Conservation (phyloP, 768 basidiomycete species). For the Kwoniella dendrophila region DNA sequence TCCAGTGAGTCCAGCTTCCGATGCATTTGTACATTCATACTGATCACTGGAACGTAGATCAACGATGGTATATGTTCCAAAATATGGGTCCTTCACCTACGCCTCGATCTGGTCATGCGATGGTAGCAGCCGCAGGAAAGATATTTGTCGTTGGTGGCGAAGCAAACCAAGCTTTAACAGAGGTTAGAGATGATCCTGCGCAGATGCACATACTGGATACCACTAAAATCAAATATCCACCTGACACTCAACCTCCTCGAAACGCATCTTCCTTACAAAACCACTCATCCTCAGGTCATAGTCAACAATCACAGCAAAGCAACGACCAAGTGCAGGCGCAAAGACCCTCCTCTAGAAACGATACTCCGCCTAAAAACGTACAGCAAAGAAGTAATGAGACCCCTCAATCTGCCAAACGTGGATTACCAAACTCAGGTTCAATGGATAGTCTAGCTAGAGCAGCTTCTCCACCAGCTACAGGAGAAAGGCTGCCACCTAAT, state of each 20-base stretch:
- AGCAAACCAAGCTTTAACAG: conserved; percentile 66
- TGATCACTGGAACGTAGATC: conserved; percentile 77
- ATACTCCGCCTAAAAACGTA: conserved; percentile 21
- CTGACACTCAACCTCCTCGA: conserved; percentile 61
- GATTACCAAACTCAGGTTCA: conserved; percentile 28
- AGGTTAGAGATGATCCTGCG: conserved; percentile 74
- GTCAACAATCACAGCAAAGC: conserved; percentile 28
- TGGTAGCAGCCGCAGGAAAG: conserved; percentile 81
- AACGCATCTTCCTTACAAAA: conserved; percentile 23
- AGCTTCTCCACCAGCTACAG: conserved; percentile 29
- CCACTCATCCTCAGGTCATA: background rate
- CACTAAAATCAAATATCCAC: conserved; percentile 91
- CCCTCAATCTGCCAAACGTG: conserved; percentile 23
- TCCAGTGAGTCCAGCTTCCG: conserved; percentile 69
- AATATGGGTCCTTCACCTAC: conserved; percentile 97
- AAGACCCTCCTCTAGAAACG: background rate
- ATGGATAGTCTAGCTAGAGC: conserved; percentile 33
- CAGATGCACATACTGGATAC: conserved; percentile 92
- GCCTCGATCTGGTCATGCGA: conserved; percentile 94
- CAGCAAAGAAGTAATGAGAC: conserved; percentile 17
- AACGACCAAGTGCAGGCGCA: conserved; percentile 1
- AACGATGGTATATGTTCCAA: conserved; percentile 99
- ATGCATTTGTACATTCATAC: conserved; percentile 18
- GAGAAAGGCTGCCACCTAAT: conserved; percentile 13
- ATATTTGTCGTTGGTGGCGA: conserved; percentile 96